These are phyloP conservation scores for Sapria himalayana DNA, from an alignment of 345 rosid species.

Conservation along the genomic window DNA sequence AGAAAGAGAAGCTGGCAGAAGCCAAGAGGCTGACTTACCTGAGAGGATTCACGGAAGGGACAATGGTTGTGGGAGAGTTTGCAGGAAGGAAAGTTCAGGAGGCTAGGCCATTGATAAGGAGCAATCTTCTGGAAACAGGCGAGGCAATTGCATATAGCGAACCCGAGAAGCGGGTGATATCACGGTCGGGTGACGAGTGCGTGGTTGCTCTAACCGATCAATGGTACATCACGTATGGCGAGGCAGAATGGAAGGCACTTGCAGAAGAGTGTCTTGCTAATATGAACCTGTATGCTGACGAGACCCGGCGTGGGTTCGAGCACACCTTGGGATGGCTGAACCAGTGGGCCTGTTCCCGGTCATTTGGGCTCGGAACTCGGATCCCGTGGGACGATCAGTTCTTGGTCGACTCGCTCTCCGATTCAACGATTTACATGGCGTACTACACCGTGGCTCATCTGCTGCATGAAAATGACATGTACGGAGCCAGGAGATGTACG, in stretches of 20 bases:
- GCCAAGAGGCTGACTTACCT: constrained; percentile 76
- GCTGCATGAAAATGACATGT: constrained; percentile 65
- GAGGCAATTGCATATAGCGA: constrained; percentile 68
- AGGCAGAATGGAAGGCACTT: constrained; percentile 51
- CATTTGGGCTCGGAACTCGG: constrained; percentile 91
- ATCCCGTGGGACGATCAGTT: constrained; percentile 92
- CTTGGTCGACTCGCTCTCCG: constrained; percentile 83
- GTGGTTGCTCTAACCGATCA: constrained; percentile 97
- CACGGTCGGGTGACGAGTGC: constrained; percentile 96
- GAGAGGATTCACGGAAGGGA: constrained; percentile 78
- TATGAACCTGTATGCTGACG: constrained; percentile 71
- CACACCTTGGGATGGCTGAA: constrained; percentile 87
- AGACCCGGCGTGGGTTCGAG: constrained; percentile 72
- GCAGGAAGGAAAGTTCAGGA: constrained; percentile 64
- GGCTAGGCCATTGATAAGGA: constrained; percentile 52
- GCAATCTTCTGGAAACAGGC: constrained; percentile 46
- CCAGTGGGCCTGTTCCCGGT: constrained; percentile 99
- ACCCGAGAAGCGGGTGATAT: constrained; percentile 83
- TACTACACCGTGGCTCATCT: constrained; percentile 78
- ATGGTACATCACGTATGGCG: constrained; percentile 89
- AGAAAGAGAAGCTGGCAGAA: constrained; percentile 76
- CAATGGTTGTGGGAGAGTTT: constrained; percentile 56
- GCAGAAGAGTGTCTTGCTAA: constrained; percentile 61
- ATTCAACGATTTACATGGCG: constrained; percentile 83
- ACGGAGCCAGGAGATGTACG: constrained; percentile 25